Conservation (phyloP, 139 green algal species). For the Chlamydomonas incerta region DNA sequence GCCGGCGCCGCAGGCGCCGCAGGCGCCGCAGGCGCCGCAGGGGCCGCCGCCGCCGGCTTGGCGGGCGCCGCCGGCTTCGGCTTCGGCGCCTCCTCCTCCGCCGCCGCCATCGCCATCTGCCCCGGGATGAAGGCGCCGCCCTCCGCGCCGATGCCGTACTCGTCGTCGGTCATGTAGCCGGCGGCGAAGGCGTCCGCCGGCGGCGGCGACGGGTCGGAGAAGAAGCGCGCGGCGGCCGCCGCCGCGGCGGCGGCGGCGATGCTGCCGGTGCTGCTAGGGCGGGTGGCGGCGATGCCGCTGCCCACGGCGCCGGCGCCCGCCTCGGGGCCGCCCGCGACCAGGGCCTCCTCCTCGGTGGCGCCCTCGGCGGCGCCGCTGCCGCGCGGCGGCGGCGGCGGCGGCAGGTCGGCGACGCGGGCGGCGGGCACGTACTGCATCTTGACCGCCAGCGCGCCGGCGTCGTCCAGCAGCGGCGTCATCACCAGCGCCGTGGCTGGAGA, state of each 20-base stretch:
- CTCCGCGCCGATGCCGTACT: constrained; percentile 24
- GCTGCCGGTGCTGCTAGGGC: not conserved
- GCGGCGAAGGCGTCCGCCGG: not conserved
- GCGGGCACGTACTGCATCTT: not conserved
- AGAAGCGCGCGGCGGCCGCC: not conserved
- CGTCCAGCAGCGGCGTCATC: constrained; percentile 19
- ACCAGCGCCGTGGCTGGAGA: constrained; percentile 4
- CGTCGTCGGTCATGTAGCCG: constrained; percentile 26
- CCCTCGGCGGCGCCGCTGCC: no score
- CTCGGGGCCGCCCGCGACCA: not conserved
- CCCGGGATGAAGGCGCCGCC: not conserved
- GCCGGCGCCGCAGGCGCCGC: no score
- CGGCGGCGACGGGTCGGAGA: not conserved
- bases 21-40: no score
- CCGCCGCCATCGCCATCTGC: not conserved
- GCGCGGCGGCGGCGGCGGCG: not conserved
- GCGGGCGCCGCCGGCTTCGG: not conserved
- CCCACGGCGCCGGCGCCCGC: not conserved
- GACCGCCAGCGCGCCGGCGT: not conserved
- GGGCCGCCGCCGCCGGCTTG: no score
- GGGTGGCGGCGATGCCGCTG: not conserved
- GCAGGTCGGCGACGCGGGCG: not conserved
- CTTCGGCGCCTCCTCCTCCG: not conserved
- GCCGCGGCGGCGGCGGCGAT: not conserved
- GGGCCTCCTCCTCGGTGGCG: not conserved